Evolutionary conservation across 2,329 filamentous ascomycete species (phyloP).

Genomic region (Aspergillus carbonarius): DNA sequence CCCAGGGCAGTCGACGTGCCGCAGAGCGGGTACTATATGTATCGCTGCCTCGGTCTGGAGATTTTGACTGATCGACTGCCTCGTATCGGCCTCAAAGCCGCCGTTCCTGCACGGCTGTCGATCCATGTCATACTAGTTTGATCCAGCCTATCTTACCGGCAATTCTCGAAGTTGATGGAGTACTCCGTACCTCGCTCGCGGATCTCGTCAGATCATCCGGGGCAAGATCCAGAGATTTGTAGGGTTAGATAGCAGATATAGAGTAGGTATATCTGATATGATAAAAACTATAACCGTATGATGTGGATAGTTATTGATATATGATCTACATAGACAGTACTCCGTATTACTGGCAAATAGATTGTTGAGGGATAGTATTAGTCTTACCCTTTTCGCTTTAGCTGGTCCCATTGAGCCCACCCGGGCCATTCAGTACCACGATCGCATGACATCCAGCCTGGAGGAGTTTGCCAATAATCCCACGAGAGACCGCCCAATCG

Average conservation of each 20-base stretch:
- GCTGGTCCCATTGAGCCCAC: background rate
- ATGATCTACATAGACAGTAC: too few species aligned
- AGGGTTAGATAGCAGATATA: background rate
- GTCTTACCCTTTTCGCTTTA: background rate
- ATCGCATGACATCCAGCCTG: background rate
- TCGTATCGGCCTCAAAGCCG: background rate
- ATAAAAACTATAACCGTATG: background rate
- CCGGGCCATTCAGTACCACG: background rate
- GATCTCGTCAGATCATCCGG: background rate
- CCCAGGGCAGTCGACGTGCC: background rate
- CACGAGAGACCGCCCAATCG: too few species aligned
- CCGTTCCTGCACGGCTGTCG: constrained; percentile 1
- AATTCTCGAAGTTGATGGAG: too few species aligned
- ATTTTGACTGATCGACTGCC: constrained; percentile 4
- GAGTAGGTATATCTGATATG: background rate
- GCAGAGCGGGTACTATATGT: background rate
- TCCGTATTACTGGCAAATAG: too few species aligned
- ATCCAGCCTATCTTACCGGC: background rate
- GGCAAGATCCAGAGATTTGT: background rate
- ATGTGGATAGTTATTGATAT: background rate
- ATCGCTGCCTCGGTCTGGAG: background rate
- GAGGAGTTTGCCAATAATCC: background rate
- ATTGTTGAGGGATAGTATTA: background rate
- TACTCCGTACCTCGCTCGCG: background rate
- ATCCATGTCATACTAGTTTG: constrained; percentile 6